Conservation (phyloP, 805 yeast species). For the Phaffomyces thermotolerans region DNA sequence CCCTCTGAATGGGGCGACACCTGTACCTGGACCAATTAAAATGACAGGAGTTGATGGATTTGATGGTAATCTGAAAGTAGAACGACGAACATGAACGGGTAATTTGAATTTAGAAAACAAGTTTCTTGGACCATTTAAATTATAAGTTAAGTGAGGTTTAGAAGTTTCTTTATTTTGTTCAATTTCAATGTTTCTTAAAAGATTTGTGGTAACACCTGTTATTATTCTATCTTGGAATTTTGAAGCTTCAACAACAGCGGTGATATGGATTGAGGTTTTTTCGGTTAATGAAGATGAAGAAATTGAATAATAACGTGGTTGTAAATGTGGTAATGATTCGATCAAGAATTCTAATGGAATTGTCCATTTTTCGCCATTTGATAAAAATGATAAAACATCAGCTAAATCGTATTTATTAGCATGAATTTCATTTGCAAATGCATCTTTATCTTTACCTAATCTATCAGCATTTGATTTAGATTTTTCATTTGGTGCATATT, state of each 20-base stretch:
- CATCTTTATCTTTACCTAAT: constrained; percentile 61
- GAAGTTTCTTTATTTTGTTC: constrained; percentile 42
- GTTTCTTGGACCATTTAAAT: constrained; percentile 82
- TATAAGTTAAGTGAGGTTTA: constrained; percentile 49
- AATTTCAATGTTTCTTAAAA: constrained; percentile 64
- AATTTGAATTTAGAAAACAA: constrained; percentile 41
- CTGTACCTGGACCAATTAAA: constrained; percentile 97
- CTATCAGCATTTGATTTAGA: constrained; percentile 31
- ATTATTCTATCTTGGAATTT: constrained; percentile 24
- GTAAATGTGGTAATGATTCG: constrained; percentile 74
- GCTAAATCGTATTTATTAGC: constrained; percentile 62
- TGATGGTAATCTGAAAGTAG: constrained; percentile 88
- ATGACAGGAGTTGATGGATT: constrained; percentile 79
- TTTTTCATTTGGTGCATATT: constrained; percentile 70
- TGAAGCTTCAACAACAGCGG: constrained; percentile 79
- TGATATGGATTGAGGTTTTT: constrained; percentile 68
- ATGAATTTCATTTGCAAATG: constrained; percentile 61
- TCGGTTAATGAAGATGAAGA: constrained; percentile 82
- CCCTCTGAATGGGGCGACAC: constrained; percentile 97
- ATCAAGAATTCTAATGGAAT: constrained; percentile 82
- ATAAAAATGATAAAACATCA: constrained; percentile 57
- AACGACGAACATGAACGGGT: constrained; percentile 91
- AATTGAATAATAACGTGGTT: constrained; percentile 94
- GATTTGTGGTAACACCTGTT: constrained; percentile 84
- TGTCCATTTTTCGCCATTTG: constrained; percentile 64